Percentiles rank a stretch among this genome's conserved stretches.
These are phyloP conservation scores for Suzukiozyma palmioleophila DNA, from an alignment of 1,139 yeast species.

Conservation along the genomic window DNA sequence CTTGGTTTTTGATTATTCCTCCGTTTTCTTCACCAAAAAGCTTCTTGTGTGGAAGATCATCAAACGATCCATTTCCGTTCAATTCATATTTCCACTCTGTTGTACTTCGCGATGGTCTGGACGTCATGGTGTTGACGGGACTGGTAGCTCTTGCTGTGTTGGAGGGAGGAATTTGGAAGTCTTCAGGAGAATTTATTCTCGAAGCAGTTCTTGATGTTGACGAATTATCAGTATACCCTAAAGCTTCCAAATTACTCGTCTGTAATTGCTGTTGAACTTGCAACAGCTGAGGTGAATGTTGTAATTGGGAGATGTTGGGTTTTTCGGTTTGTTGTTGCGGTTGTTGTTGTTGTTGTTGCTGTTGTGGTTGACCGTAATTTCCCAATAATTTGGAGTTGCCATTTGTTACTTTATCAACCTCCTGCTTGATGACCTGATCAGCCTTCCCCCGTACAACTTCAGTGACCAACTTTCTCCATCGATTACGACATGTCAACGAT, in stretches of 20 bases:
- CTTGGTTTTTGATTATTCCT: constrained; percentile 50
- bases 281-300: neutral
- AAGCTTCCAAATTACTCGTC: neutral
- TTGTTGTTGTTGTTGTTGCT: neutral
- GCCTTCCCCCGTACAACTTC: constrained; percentile 66
- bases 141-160: neutral
- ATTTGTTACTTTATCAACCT: constrained; percentile 32
- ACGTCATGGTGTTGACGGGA: neutral
- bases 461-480: constrained; percentile 86
- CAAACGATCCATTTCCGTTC: constrained; percentile 6
- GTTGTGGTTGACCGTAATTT: neutral
- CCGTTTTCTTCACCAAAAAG: constrained; percentile 27
- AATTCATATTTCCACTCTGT: constrained; percentile 35
- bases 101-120: constrained; percentile 12
- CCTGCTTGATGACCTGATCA: constrained; percentile 27
- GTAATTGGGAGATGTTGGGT: neutral
- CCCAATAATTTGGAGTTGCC: constrained; percentile 11
- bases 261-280: neutral
- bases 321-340: neutral
- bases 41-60: constrained; percentile 18
- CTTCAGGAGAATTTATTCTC: neutral
- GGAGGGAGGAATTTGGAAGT: neutral
- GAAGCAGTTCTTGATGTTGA: neutral
- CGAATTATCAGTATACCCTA: neutral
- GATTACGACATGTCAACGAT: constrained; percentile 81